Base-by-base conservation (phyloP, 106 monocot species). In the Dendrobium chrysotoxum region DNA sequence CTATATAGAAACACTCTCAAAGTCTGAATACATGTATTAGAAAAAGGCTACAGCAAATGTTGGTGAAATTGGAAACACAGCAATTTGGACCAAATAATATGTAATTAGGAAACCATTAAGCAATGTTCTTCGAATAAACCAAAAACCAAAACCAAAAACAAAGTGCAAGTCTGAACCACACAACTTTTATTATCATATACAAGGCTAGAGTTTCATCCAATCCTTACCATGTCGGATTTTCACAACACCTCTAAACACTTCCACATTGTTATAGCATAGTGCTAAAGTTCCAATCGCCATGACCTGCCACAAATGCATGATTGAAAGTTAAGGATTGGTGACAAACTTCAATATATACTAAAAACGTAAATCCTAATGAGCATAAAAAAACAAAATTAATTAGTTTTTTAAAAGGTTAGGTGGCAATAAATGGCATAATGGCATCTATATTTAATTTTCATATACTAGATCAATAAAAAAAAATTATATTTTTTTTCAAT, bases 241-340 rank as follows among this genome's bases (percentile, higher is more conserved):
- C 73, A 98, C 94, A 57, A 98, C 94, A 80, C 94, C 97, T 87
- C 85, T 94, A 66, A 98, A 98, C 21, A 94, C 87, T 53, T 91
- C 86, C 72, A 89, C 81, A 82, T 98, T 98, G 70, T 95, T 88
- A 77, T 94, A 98, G 89, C 97, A 98, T 76, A 98, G 80, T 35
- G 97, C 94, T 53, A 94, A 81, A 23, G 97, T 98, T 79, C 92
- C 97, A 82, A 98, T 94, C 44, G 94, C 97, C 97, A 98, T 98
- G 70, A 95, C 84, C 97, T 98, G 85, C 40, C 79, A 82, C 72
- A 85, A 71, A 80, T n/a, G 53, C 44, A 72, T 57, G 18, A 57
- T 18, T 57, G 57, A 13, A 57, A 57, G 57, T 72, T 74, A 38
- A 83, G 67, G n/a, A 44, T 31, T 40, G 0, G 64, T 12, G 28